Evolutionary conservation across 768 basidiomycete species (phyloP).

Genomic region (Suillus fuscotomentosus): DNA sequence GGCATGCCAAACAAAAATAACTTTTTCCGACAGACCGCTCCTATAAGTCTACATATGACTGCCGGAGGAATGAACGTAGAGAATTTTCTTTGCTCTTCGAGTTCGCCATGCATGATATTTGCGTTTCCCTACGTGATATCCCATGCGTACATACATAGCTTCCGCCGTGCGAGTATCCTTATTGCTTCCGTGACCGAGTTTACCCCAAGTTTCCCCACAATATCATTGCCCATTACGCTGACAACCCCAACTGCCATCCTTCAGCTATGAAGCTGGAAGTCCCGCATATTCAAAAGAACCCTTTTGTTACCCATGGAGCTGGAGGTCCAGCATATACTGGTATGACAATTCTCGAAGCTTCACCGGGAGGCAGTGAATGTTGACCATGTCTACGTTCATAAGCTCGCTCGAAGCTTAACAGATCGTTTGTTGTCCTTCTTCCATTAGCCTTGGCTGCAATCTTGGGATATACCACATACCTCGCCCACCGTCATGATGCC

Average conservation of each 20-base stretch:
- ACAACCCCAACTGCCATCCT: neutral
- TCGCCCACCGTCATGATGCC: conserved; percentile 11
- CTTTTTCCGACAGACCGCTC: too few relatives aligned
- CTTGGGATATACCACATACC: conserved; percentile 15
- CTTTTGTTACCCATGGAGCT: neutral
- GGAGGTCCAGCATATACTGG: neutral
- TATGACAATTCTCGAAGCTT: neutral
- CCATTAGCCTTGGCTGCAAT: conserved; percentile 18
- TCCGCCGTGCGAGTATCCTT: neutral
- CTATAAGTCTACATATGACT: too few relatives aligned
- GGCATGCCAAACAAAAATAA: too few relatives aligned
- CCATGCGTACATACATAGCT: neutral
- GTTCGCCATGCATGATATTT: neutral
- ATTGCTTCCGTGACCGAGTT: neutral
- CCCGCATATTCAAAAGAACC: neutral
- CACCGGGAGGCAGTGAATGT: neutral
- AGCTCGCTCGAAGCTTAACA: conserved; percentile 4
- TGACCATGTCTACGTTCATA: neutral
- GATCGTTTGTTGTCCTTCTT: conserved; percentile 11
- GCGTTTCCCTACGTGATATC: neutral
- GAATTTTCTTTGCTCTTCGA: neutral
- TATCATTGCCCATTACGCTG: neutral
- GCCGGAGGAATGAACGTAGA: too few relatives aligned
- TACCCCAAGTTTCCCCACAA: neutral
- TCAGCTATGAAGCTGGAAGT: neutral